Evolutionary conservation across 2,329 filamentous ascomycete species (phyloP).

Genomic region (Shiraia sp.): DNA sequence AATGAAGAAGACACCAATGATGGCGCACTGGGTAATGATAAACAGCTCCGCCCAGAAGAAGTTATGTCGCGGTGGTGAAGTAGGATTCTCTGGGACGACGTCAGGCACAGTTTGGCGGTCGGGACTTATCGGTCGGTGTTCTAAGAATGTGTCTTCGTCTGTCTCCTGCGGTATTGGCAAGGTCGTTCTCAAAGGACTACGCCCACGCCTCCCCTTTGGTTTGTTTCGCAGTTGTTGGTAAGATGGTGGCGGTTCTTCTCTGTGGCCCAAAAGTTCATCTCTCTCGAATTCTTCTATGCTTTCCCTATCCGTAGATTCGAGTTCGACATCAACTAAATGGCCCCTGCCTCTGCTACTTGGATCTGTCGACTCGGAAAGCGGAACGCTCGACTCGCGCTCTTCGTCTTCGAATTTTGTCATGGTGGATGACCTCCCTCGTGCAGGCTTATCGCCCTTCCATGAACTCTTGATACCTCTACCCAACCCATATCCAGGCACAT

Average conservation of each 20-base stretch:
- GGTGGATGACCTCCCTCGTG: slow-evolving; percentile 45
- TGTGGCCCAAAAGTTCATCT: slow-evolving; percentile 42
- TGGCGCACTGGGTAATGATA: slow-evolving; percentile 77
- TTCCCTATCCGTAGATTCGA: slow-evolving; percentile 66
- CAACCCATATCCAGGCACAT: slow-evolving; percentile 45
- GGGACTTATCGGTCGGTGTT: slow-evolving; percentile 53
- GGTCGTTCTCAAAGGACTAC: slow-evolving; percentile 47
- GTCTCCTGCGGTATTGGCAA: slow-evolving; percentile 54
- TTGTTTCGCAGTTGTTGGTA: slow-evolving; percentile 61
- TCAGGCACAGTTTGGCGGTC: slow-evolving; percentile 60
- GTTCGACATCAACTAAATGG: slow-evolving; percentile 80
- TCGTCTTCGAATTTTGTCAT: slow-evolving; percentile 38
- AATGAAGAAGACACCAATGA: slow-evolving; percentile 86
- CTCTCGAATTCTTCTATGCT: slow-evolving; percentile 48
- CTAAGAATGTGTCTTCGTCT: slow-evolving; percentile 53
- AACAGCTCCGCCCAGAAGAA: slow-evolving; percentile 91
- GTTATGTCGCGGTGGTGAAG: slow-evolving; percentile 65
- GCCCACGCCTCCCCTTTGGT: slow-evolving; percentile 43
- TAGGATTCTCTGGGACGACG: slow-evolving; percentile 57
- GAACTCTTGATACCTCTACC: slow-evolving; percentile 60
- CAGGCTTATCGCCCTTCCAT: slow-evolving; percentile 56
- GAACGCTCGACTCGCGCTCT: slow-evolving; percentile 47
- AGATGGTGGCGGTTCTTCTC: slow-evolving; percentile 58
- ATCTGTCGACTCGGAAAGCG: slow-evolving; percentile 47
- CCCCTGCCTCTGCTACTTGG: slow-evolving; percentile 62